Conservation (phyloP, 352 stramenopile genomes). For the Globisporangium perplexum region DNA sequence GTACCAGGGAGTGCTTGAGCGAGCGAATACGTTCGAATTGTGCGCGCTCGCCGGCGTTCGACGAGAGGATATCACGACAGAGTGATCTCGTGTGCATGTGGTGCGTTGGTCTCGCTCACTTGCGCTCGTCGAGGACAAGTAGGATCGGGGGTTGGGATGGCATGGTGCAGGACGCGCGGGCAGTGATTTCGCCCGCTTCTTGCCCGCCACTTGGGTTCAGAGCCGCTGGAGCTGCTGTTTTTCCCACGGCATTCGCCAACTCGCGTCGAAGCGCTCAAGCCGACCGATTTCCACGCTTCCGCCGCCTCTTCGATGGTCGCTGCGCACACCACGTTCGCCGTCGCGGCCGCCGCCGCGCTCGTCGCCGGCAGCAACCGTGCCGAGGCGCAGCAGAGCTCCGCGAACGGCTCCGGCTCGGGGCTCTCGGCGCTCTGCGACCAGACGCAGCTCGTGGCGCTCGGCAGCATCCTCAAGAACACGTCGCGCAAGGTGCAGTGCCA, state of each 20-base stretch:
- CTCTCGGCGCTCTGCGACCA: slow-evolving; percentile 36
- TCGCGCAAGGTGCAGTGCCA: slow-evolving; percentile 51
- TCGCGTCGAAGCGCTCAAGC: neutral
- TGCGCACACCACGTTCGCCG: slow-evolving; percentile 5
- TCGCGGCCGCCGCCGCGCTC: slow-evolving; percentile 11
- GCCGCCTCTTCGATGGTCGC: slow-evolving; percentile 4
- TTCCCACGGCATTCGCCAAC: neutral
- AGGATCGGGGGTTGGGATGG: too few relatives aligned
- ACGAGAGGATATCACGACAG: too few relatives aligned
- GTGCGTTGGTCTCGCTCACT: slow-evolving; percentile 1
- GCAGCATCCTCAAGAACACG: slow-evolving; percentile 37
- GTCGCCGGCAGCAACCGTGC: slow-evolving; percentile 1
- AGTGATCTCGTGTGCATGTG: too few relatives aligned
- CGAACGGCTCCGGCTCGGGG: slow-evolving; percentile 26
- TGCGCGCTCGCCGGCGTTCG: slow-evolving; percentile 71
- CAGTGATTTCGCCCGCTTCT: neutral
- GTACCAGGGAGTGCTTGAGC: slow-evolving; percentile 90
- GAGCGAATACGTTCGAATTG: slow-evolving; percentile 82
- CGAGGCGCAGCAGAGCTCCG: slow-evolving; percentile 10
- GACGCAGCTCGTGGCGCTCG: slow-evolving; percentile 30
- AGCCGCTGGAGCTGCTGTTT: neutral
- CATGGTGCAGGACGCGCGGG: too few relatives aligned
- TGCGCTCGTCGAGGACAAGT: too few relatives aligned
- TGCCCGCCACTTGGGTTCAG: neutral
- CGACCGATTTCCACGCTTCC: too few relatives aligned